phyloP scores from a whole-genome alignment of 1,284 basidiomycete genomes.

The Leccinum subspadiceum region DNA sequence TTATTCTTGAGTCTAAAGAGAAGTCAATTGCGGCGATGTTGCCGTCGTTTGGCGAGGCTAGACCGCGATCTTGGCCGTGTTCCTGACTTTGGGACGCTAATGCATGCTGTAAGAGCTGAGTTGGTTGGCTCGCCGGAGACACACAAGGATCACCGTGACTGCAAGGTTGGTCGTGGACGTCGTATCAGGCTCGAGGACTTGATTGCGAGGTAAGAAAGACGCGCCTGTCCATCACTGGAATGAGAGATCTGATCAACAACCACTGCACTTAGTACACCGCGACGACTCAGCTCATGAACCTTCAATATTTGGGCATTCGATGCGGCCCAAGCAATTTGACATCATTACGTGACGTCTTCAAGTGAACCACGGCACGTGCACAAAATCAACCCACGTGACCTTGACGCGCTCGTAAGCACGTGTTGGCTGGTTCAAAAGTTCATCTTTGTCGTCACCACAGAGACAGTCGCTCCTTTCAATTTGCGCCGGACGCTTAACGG shows the following conservation, averaged over 20 bases:
- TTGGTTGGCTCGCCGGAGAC: conserved; percentile 25
- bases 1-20: conserved; percentile 28
- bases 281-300: conserved; percentile 9
- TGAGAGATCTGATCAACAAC: background rate
- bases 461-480: conserved; percentile 27
- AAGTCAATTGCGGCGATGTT: conserved; percentile 16
- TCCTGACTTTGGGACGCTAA: conserved; percentile 22
- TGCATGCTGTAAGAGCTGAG: conserved; percentile 36
- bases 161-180: conserved; percentile 4
- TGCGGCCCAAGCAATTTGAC: background rate
- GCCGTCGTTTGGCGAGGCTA: conserved; percentile 17
- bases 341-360: background rate
- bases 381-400: conserved; percentile 34
- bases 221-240: conserved; percentile 29
- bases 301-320: background rate
- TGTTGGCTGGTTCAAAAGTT: conserved; percentile 12
- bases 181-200: conserved; percentile 17
- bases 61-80: conserved; percentile 8
- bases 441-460: conserved; percentile 8
- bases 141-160: conserved; percentile 19
- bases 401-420: conserved; percentile 26
- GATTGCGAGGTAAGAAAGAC: conserved; percentile 20
- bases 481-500: conserved; percentile 31
- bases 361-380: conserved; percentile 12
- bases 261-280: too few relatives aligned